Conservation (phyloP, 1,284 basidiomycete genomes). For the Trichosporon coremiiforme region DNA sequence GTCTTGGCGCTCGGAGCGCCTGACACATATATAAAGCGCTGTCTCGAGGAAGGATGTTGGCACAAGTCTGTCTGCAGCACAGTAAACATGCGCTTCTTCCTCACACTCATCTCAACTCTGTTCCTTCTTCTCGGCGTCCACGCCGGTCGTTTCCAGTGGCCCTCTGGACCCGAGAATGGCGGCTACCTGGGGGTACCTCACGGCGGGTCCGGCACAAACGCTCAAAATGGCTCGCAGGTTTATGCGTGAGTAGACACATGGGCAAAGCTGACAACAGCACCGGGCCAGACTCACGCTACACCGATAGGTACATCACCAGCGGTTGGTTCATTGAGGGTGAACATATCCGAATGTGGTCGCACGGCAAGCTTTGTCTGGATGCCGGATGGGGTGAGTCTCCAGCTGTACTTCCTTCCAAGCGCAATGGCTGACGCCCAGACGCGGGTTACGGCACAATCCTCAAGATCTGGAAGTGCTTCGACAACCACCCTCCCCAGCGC, state of each 20-base stretch:
- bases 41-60: not conserved
- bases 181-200: not conserved
- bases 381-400: not conserved
- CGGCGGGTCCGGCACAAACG: not conserved
- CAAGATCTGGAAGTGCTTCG: not conserved
- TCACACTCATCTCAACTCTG: not conserved
- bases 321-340: not conserved
- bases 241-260: not conserved
- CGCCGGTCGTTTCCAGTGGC: not conserved
- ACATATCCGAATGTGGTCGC: not conserved
- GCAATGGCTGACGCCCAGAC: not conserved
- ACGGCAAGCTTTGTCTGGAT: not conserved
- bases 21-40: not conserved
- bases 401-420: not conserved
- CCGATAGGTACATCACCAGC: not conserved
- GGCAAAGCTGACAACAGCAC: not conserved
- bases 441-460: not conserved
- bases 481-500: not conserved
- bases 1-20: too few relatives aligned
- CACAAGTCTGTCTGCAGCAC: not conserved
- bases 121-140: not conserved
- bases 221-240: not conserved
- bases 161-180: not conserved
- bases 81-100: not conserved
- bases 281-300: not conserved